These are phyloP conservation scores for Fragaria iinumae DNA, from an alignment of 306 rosid genomes.

Conservation along the genomic window DNA sequence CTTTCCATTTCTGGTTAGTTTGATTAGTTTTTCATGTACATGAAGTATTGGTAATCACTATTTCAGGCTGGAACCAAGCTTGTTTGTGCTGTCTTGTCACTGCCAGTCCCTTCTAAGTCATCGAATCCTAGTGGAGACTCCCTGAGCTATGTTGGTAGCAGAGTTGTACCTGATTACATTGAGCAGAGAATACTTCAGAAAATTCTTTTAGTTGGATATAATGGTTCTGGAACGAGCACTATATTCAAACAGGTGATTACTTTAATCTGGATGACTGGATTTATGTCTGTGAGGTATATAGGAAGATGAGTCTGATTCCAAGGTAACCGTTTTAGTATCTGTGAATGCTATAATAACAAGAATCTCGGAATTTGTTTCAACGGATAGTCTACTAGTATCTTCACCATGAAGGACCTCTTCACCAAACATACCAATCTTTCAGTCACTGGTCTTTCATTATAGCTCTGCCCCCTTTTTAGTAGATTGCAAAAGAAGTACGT, in stretches of 20 bases:
- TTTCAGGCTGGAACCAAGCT: slow-evolving; percentile 93
- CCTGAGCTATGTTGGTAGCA: slow-evolving; percentile 45
- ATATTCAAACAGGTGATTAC: slow-evolving; percentile 89
- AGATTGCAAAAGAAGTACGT: slow-evolving; percentile 8
- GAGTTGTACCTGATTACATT: slow-evolving; percentile 67
- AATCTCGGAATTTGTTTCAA: neutral
- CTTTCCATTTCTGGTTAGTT: neutral
- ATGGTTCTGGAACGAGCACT: slow-evolving; percentile 96
- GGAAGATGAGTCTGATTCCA: neutral
- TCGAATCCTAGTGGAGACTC: slow-evolving; percentile 60
- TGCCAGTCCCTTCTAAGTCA: slow-evolving; percentile 81
- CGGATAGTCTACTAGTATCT: too few relatives aligned
- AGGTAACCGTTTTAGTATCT: neutral
- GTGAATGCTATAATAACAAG: neutral
- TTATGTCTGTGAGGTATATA: slow-evolving; percentile 1
- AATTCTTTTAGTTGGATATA: slow-evolving; percentile 85
- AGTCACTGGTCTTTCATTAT: neutral
- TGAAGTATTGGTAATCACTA: slow-evolving; percentile 12
- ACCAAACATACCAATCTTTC: neutral
- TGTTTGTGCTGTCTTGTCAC: slow-evolving; percentile 81
- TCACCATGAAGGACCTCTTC: too few relatives aligned
- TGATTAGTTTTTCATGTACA: slow-evolving; percentile 15
- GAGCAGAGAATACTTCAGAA: slow-evolving; percentile 86
- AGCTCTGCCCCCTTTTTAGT: neutral
- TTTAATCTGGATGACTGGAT: slow-evolving; percentile 10